phyloP scores from a whole-genome alignment of 1,284 basidiomycete species.

The Ceratobasidium sp. region DNA sequence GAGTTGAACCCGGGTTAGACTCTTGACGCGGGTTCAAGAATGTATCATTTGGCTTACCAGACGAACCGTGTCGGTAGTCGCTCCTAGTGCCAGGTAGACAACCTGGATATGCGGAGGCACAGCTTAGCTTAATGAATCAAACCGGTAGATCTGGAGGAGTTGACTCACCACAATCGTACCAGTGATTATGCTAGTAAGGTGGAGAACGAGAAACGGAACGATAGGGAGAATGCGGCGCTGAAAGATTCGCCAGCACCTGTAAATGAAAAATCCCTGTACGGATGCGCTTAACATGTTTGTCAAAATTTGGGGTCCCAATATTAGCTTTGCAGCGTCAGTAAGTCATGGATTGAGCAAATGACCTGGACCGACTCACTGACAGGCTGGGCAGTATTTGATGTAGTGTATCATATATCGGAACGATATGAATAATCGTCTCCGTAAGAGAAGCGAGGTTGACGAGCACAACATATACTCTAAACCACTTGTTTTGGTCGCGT shows the following conservation, averaged over 20 bases:
- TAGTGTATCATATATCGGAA: background rate
- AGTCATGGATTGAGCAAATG: background rate
- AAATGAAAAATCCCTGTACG: conserved; percentile 39
- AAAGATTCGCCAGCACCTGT: conserved; percentile 38
- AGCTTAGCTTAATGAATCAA: background rate
- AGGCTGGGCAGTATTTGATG: background rate
- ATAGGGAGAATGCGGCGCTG: conserved; percentile 6
- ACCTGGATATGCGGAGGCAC: background rate
- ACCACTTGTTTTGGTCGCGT: conserved; percentile 9
- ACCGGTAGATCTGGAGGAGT: background rate
- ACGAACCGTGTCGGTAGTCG: background rate
- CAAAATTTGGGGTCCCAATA: background rate
- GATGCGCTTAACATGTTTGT: conserved; percentile 6
- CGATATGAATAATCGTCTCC: conserved; percentile 12
- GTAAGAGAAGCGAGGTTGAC: background rate
- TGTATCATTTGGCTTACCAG: background rate
- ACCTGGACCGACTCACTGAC: background rate
- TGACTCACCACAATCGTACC: conserved; percentile 32
- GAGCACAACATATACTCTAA: conserved; percentile 24
- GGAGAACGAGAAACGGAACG: conserved; percentile 15
- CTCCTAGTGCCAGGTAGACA: background rate
- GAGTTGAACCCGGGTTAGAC: background rate
- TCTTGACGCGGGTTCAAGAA: background rate
- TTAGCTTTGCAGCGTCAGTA: background rate
- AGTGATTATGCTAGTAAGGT: background rate